Percentiles rank a stretch among this genome's conserved stretches.
Evolutionary conservation across 306 rosid species (phyloP).

Genomic region (Pueraria montana): DNA sequence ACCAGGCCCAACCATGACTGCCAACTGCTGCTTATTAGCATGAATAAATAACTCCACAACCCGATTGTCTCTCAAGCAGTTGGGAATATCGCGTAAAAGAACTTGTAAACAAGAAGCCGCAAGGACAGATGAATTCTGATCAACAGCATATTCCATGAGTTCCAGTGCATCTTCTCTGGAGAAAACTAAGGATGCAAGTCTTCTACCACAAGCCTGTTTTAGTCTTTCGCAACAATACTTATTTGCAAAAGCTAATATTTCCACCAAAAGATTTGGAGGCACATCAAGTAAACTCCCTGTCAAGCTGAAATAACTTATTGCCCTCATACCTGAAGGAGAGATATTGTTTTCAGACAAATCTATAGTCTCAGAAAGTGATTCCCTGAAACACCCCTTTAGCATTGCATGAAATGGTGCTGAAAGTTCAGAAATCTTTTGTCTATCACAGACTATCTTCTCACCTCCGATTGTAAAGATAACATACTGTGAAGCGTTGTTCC

Average conservation of each 20-base stretch:
- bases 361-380: slow-evolving; percentile 75
- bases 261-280: slow-evolving; percentile 78
- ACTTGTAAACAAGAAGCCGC: slow-evolving; percentile 87
- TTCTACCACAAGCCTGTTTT: slow-evolving; percentile 83
- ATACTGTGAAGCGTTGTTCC: slow-evolving; percentile 54
- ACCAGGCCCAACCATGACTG: slow-evolving; percentile 78
- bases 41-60: slow-evolving; percentile 73
- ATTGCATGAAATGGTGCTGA: slow-evolving; percentile 86
- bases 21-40: slow-evolving; percentile 69
- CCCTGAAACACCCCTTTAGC: slow-evolving; percentile 90
- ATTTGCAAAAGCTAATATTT: slow-evolving; percentile 80
- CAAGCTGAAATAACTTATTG: slow-evolving; percentile 71
- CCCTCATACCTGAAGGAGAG: slow-evolving; percentile 81
- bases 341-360: slow-evolving; percentile 85
- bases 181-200: slow-evolving; percentile 75
- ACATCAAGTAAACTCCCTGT: slow-evolving; percentile 67
- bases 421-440: slow-evolving; percentile 83
- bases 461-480: slow-evolving; percentile 75
- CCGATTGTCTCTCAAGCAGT: slow-evolving; percentile 69
- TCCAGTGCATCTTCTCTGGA: slow-evolving; percentile 85
- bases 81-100: slow-evolving; percentile 77
- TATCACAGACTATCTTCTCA: slow-evolving; percentile 84
- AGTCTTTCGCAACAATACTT: slow-evolving; percentile 86
- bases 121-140: slow-evolving; percentile 73
- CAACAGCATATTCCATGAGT: slow-evolving; percentile 84